phyloP scores from a whole-genome alignment of 164 flowering plant species.

The Nymphaea thermarum region DNA sequence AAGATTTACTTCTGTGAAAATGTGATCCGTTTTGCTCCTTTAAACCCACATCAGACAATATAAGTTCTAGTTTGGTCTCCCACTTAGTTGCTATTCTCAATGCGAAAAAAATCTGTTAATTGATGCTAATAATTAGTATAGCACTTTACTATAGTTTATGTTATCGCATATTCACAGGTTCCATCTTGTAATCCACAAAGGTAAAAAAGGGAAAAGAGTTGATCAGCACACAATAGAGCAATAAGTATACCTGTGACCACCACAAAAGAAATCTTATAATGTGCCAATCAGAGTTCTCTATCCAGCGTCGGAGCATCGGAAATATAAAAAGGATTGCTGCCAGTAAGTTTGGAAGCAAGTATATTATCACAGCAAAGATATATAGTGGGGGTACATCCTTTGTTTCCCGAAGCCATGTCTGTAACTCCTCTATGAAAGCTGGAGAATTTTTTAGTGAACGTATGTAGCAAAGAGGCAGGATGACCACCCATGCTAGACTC shows the following conservation, averaged over 20 bases:
- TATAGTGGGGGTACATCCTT: constrained; percentile 76
- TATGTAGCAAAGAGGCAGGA: constrained; percentile 65
- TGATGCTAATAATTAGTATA: too few relatives aligned
- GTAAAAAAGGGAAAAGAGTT: not conserved
- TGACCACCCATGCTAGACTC: constrained; percentile 67
- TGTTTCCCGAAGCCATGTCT: constrained; percentile 32
- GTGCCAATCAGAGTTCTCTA: constrained; percentile 95
- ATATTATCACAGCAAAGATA: constrained; percentile 60
- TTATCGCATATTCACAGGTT: not conserved
- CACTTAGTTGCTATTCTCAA: too few relatives aligned
- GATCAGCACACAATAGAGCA: not conserved
- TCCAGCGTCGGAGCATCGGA: constrained; percentile 94
- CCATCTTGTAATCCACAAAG: not conserved
- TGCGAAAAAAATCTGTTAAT: too few relatives aligned
- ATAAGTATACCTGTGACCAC: constrained; percentile 93
- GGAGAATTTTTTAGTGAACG: constrained; percentile 28
- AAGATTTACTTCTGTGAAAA: too few relatives aligned
- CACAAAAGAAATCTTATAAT: constrained; percentile 75
- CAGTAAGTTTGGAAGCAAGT: constrained; percentile 74
- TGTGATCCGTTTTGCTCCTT: too few relatives aligned
- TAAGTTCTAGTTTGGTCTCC: too few relatives aligned
- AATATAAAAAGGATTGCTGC: constrained; percentile 67
- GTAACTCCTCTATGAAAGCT: constrained; percentile 22
- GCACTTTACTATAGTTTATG: not conserved
- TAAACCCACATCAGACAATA: too few relatives aligned